Percentiles rank a stretch among this genome's conserved stretches.
phyloP scores from a whole-genome alignment of 208 protist species.

The Acanthamoeba healyi region DNA sequence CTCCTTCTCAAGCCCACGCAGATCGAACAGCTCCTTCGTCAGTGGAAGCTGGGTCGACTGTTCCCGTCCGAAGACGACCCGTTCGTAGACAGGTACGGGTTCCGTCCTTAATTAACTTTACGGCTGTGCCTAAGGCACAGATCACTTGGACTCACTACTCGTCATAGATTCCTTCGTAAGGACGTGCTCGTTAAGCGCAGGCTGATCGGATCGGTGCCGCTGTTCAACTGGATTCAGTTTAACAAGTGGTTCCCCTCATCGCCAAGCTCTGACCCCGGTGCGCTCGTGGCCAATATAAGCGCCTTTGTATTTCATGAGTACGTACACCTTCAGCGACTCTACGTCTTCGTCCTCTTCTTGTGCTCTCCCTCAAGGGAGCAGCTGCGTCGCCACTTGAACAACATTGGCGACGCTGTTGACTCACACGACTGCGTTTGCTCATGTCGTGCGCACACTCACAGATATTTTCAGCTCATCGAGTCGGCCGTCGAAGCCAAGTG shows the following conservation, averaged over 20 bases:
- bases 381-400: no score
- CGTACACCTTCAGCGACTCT: neutral
- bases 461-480: slow-evolving; percentile 57
- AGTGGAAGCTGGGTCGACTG: slow-evolving; percentile 49
- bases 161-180: slow-evolving; percentile 2
- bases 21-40: neutral
- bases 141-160: neutral
- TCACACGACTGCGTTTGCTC: no score
- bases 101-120: neutral
- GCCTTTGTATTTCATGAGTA: neutral
- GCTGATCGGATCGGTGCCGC: neutral
- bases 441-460: no score
- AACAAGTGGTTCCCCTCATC: slow-evolving; percentile 46
- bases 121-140: neutral
- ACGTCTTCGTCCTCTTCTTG: neutral
- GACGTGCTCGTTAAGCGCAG: neutral
- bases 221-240: slow-evolving; percentile 63
- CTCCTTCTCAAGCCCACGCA: slow-evolving; percentile 1
- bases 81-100: neutral
- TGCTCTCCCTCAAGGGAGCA: no score
- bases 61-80: neutral
- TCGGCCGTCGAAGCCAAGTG: slow-evolving; percentile 27
- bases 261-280: neutral
- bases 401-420: no score
- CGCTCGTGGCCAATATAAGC: neutral